phyloP scores from a whole-genome alignment of 176 grass and related monocot species.

The Pontederia crassipes region DNA sequence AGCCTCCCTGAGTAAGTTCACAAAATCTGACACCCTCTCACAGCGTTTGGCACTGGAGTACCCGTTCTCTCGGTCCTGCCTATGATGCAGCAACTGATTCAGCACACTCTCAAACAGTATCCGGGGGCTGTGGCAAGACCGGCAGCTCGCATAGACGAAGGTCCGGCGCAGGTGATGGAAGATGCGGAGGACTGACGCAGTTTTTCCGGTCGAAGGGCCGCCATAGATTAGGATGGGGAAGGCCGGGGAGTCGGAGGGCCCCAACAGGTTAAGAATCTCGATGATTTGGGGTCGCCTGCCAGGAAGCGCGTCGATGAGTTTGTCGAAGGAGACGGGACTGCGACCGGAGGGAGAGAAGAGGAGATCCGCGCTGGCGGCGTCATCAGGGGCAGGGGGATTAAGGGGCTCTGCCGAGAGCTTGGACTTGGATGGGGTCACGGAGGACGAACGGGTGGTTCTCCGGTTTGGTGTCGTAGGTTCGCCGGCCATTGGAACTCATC shows the following conservation, averaged over 20 bases:
- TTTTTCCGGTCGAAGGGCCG: constrained; percentile 59
- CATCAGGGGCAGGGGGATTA: background rate
- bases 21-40: constrained; percentile 64
- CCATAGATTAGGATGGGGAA: constrained; percentile 56
- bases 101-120: constrained; percentile 33
- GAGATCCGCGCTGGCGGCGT: too few relatives aligned
- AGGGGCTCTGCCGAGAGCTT: background rate
- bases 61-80: background rate
- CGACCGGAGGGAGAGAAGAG: background rate
- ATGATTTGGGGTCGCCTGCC: constrained; percentile 41
- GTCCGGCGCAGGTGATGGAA: constrained; percentile 37
- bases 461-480: background rate
- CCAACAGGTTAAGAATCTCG: constrained; percentile 55
- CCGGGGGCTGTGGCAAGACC: constrained; percentile 38
- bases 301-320: constrained; percentile 26
- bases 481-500: too few relatives aligned
- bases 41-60: constrained; percentile 33
- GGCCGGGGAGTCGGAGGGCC: constrained; percentile 36
- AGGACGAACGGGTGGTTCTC: constrained; percentile 5
- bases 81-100: constrained; percentile 17
- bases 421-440: background rate
- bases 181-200: constrained; percentile 49
- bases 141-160: constrained; percentile 52
- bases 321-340: background rate
- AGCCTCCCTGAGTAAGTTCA: constrained; percentile 47